Base-by-base conservation (phyloP, 1,139 yeast genomes). In the Pichia sp. region DNA sequence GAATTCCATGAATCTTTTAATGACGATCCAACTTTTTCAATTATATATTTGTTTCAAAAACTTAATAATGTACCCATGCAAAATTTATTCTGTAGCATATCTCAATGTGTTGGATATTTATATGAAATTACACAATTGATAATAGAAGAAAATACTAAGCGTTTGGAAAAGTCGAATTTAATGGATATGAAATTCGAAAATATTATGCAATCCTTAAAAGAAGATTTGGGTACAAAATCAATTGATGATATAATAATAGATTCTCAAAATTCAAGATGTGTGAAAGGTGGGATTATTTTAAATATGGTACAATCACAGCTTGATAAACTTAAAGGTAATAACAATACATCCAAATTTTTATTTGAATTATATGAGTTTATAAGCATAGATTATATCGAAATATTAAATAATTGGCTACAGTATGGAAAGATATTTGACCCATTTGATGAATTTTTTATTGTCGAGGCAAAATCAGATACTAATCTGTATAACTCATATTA, bases 341-440 rank as follows among this genome's bases (percentile, higher is more conserved):
- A 72, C 0, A 63, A 62, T 1, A 76, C 87, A 1, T 65, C 66
- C 14, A 60, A 64, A 5, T 78, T 86, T 48, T 63, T 86, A 28
- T 58, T 64, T 2, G 53, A 57, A 5, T 53, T 91, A 5, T 74
- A 84, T 45, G 73, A 74, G 35, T 69, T 69, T 13, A 75, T 88
- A 1, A 78, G 94, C 32, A 58, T 53, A 24, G 80, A 79, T 31
- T 91, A 87, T 55, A 68, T 87, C 20, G 53, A 52, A 2, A 83
- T 85, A 78, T 66, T 93, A 16, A 80, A 83, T 50, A 61, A 66
- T 23, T 93, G 98, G 98, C 67, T 91, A 19, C 70, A 73, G 13
- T 68, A 72, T 41, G 99, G 99, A 0, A 68, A 69, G 4, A 69
- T 91, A 9, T 72, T 75, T 48, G 98, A 93, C 54, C 88, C 87